Conservation (phyloP, 305 asterid genomes). For the Fraxinus ornus region DNA sequence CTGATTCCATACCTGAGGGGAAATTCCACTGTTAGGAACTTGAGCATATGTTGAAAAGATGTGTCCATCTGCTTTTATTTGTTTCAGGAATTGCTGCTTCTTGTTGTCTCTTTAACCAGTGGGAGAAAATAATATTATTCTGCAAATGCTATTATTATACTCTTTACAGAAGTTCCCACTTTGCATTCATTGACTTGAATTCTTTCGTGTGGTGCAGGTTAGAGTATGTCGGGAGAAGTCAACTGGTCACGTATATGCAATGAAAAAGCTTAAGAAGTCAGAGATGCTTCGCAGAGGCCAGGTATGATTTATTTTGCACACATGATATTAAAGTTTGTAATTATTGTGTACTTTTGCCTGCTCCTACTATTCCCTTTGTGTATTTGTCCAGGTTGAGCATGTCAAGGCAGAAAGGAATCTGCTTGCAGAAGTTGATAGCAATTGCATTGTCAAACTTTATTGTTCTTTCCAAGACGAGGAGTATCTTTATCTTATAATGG, state of each 20-base stretch:
- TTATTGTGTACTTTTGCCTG: conserved; percentile 18
- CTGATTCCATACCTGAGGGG: background rate
- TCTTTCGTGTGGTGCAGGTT: conserved; percentile 45
- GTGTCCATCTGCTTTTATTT: background rate
- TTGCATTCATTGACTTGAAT: background rate
- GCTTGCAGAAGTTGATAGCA: conserved; percentile 92
- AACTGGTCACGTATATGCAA: conserved; percentile 82
- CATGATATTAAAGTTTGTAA: conserved; percentile 10
- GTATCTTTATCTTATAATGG: conserved; percentile 87
- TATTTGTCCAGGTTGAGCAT: conserved; percentile 68
- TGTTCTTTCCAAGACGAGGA: conserved; percentile 97
- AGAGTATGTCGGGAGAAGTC: conserved; percentile 86
- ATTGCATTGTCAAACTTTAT: conserved; percentile 86
- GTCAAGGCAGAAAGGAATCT: conserved; percentile 93
- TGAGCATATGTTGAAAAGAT: background rate
- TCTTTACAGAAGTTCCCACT: background rate
- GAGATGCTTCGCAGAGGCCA: conserved; percentile 99
- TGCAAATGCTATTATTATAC: background rate
- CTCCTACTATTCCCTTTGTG: conserved; percentile 12
- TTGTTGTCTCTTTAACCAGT: background rate
- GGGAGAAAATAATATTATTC: background rate
- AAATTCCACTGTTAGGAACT: background rate
- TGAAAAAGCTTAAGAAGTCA: conserved; percentile 93
- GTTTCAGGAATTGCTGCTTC: background rate
- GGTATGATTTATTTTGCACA: conserved; percentile 40